phyloP scores from a whole-genome alignment of 805 yeast species.

The Wickerhamiella musiphila region DNA sequence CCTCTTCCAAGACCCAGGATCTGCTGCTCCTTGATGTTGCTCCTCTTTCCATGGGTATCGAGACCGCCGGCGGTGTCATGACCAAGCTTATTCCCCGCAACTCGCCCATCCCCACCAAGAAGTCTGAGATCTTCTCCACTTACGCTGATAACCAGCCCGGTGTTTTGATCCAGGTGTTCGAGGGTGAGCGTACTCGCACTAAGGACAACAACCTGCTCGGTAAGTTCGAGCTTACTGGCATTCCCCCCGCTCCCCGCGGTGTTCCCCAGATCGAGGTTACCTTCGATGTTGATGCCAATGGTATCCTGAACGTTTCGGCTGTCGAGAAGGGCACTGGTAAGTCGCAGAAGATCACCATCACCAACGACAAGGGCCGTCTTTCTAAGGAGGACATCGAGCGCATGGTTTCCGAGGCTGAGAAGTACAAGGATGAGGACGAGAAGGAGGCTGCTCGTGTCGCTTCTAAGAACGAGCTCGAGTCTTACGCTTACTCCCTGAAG shows the following conservation, averaged over 20 bases:
- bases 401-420: slow-evolving; percentile 96
- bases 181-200: slow-evolving; percentile 96
- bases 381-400: slow-evolving; percentile 95
- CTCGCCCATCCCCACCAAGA: slow-evolving; percentile 94
- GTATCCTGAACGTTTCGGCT: slow-evolving; percentile 91
- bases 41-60: slow-evolving; percentile 93
- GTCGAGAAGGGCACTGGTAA: slow-evolving; percentile 98
- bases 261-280: slow-evolving; percentile 97
- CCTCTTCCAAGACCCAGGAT: slow-evolving; percentile 92
- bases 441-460: slow-evolving; percentile 82
- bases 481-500: slow-evolving; percentile 87
- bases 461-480: slow-evolving; percentile 90
- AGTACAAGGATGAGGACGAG: slow-evolving; percentile 92
- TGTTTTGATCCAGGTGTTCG: slow-evolving; percentile 91
- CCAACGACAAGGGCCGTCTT: slow-evolving; percentile 97
- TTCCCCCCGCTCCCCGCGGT: slow-evolving; percentile 98
- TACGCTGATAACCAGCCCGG: slow-evolving; percentile 98
- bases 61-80: slow-evolving; percentile 99
- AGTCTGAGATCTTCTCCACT: slow-evolving; percentile 91
- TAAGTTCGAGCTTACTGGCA: slow-evolving; percentile 90
- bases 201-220: slow-evolving; percentile 93
- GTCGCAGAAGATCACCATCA: slow-evolving; percentile 89
- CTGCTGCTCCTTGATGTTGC: slow-evolving; percentile 89
- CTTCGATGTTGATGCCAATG: slow-evolving; percentile 92
- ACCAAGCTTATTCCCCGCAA: slow-evolving; percentile 96